Evolutionary conservation across 2,329 filamentous ascomycete genomes (phyloP).

Genomic region (Alternaria brassicae): DNA sequence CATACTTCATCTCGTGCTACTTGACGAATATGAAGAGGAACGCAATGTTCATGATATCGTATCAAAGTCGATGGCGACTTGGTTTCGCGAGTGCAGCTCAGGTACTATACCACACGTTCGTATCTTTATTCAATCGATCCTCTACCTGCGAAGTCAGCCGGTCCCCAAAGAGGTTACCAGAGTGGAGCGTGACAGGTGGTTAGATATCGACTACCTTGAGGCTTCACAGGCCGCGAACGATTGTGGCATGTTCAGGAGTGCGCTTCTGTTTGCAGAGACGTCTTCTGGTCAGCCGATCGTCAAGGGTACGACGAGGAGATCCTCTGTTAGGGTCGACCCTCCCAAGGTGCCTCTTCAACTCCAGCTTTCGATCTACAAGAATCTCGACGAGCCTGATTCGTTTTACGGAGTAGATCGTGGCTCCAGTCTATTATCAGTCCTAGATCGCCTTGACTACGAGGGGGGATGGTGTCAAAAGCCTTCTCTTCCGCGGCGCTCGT

Average conservation of each 20-base stretch:
- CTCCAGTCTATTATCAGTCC: slow-evolving; percentile 76
- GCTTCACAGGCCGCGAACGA: slow-evolving; percentile 74
- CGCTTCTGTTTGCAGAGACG: slow-evolving; percentile 82
- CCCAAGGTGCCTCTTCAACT: slow-evolving; percentile 66
- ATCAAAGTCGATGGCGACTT: slow-evolving; percentile 69
- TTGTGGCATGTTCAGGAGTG: slow-evolving; percentile 87
- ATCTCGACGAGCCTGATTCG: slow-evolving; percentile 92
- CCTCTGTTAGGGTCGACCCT: slow-evolving; percentile 60
- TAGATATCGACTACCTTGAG: slow-evolving; percentile 78
- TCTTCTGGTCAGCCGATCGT: slow-evolving; percentile 61
- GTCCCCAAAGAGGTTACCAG: slow-evolving; percentile 78
- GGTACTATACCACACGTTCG: slow-evolving; percentile 68
- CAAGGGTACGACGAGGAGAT: slow-evolving; percentile 67
- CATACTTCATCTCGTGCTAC: slow-evolving; percentile 81
- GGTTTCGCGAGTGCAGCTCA: slow-evolving; percentile 62
- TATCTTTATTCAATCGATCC: slow-evolving; percentile 76
- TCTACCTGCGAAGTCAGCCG: slow-evolving; percentile 87
- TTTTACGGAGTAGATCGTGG: slow-evolving; percentile 90
- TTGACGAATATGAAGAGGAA: slow-evolving; percentile 69
- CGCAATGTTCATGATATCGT: slow-evolving; percentile 64
- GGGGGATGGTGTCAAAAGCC: slow-evolving; percentile 82
- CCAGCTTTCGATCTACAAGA: slow-evolving; percentile 83
- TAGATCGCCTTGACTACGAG: slow-evolving; percentile 88
- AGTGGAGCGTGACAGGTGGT: slow-evolving; percentile 80
- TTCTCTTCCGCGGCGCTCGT: slow-evolving; percentile 89